Conservation (phyloP, 2,329 filamentous ascomycete genomes). For the Grosmannia penicillata region DNA sequence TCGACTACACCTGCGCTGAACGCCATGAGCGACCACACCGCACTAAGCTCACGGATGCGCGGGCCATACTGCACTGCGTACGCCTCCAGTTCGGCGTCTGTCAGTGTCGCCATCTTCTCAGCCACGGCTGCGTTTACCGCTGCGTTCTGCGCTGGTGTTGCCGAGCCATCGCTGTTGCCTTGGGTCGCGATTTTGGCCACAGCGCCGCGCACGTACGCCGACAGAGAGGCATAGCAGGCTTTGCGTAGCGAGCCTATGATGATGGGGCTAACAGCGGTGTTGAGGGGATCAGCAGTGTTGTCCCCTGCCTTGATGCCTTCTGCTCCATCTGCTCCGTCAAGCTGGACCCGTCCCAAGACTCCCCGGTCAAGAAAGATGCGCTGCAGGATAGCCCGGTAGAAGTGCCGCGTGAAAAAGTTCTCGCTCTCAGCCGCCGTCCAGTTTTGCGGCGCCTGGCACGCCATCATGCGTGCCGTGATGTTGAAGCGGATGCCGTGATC, state of each 20-base stretch:
- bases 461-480: conserved; percentile 97
- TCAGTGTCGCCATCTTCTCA: conserved; percentile 50
- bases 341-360: conserved; percentile 51
- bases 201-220: conserved; percentile 66
- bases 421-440: conserved; percentile 75
- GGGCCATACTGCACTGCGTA: conserved; percentile 51
- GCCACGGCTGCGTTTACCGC: conserved; percentile 32
- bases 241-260: conserved; percentile 80
- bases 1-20: conserved; percentile 85
- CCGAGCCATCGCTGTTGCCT: conserved; percentile 18
- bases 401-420: conserved; percentile 82
- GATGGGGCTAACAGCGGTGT: conserved; percentile 57
- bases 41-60: conserved; percentile 68
- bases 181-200: conserved; percentile 47
- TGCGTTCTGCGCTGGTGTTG: conserved; percentile 3
- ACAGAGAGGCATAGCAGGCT: conserved; percentile 60
- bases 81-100: conserved; percentile 55
- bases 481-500: conserved; percentile 62
- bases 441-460: conserved; percentile 85
- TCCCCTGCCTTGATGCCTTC: conserved; percentile 9
- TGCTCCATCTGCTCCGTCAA: conserved; percentile 22
- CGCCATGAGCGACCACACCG: conserved; percentile 92
- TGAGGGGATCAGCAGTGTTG: conserved; percentile 25
- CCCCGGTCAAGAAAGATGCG: conserved; percentile 80
- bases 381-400: conserved; percentile 81